A percentile compares a stretch with the other conserved stretches of the same genome.
Evolutionary conservation across 2,329 filamentous ascomycete genomes (phyloP).

Genomic region (Ophiostoma montium): DNA sequence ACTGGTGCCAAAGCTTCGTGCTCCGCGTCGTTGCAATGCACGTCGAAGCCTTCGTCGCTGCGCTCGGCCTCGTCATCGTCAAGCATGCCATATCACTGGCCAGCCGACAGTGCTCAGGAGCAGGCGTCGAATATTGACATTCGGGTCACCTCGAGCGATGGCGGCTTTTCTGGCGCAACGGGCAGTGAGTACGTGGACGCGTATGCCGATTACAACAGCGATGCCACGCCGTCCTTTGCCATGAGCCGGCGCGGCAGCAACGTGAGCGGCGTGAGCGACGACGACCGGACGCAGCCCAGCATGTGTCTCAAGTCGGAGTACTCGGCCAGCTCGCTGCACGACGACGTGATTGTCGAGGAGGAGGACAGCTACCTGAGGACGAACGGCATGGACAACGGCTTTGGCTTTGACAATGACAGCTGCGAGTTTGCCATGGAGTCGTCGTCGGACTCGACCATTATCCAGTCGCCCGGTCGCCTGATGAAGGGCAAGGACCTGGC

Average conservation of each 20-base stretch:
- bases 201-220: conserved; percentile 7
- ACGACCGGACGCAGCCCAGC: conserved; percentile 22
- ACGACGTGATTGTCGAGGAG: conserved; percentile 37
- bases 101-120: conserved; percentile 1
- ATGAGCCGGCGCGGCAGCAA: conserved; percentile 33
- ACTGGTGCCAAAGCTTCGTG: background rate
- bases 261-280: conserved; percentile 31
- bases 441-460: conserved; percentile 26
- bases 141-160: conserved; percentile 11
- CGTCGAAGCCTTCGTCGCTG: conserved; percentile 2
- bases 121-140: conserved; percentile 14
- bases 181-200: background rate
- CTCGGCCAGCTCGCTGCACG: conserved; percentile 36
- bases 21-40: background rate
- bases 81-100: background rate
- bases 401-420: conserved; percentile 18
- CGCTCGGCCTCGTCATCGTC: conserved; percentile 2
- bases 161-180: background rate
- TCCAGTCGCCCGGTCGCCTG: conserved; percentile 31
- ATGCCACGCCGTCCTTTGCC: conserved; percentile 13
- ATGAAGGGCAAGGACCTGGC: conserved; percentile 30
- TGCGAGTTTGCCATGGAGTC: conserved; percentile 17
- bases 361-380: conserved; percentile 16
- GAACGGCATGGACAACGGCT: background rate
- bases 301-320: conserved; percentile 32